Conservation (phyloP, 2,329 filamentous ascomycete genomes). For the Metarhizium robertsii region DNA sequence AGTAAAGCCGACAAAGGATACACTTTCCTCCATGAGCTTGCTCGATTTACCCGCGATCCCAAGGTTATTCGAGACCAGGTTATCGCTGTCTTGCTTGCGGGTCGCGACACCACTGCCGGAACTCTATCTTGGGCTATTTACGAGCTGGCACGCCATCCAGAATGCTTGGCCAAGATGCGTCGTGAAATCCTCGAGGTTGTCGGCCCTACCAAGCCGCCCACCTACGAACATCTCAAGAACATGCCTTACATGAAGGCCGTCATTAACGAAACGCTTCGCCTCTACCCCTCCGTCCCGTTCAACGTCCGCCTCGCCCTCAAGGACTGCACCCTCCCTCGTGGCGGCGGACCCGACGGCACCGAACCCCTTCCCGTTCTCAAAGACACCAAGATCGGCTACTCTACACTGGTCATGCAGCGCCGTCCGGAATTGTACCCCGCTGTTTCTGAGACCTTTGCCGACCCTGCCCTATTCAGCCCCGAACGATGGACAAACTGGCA, state of each 20-base stretch:
- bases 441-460: conserved; percentile 25
- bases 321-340: conserved; percentile 66
- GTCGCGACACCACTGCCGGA: conserved; percentile 76
- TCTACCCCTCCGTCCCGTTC: conserved; percentile 72
- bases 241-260: conserved; percentile 75
- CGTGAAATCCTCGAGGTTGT: conserved; percentile 61
- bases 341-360: conserved; percentile 44
- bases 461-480: conserved; percentile 34
- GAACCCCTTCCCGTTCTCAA: conserved; percentile 33
- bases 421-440: conserved; percentile 37
- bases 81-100: conserved; percentile 72
- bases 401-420: conserved; percentile 41
- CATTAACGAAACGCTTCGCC: conserved; percentile 67
- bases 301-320: conserved; percentile 64
- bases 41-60: conserved; percentile 60
- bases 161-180: conserved; percentile 58
- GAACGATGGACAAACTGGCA: conserved; percentile 43
- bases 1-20: conserved; percentile 63
- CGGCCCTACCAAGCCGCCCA: conserved; percentile 52
- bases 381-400: conserved; percentile 38
- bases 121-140: conserved; percentile 77
- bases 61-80: conserved; percentile 76
- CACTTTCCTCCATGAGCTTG: conserved; percentile 80
- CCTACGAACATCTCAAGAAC: conserved; percentile 72
- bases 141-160: conserved; percentile 65